phyloP scores from a whole-genome alignment of 1,284 basidiomycete species.

The Trametes hirsuta region DNA sequence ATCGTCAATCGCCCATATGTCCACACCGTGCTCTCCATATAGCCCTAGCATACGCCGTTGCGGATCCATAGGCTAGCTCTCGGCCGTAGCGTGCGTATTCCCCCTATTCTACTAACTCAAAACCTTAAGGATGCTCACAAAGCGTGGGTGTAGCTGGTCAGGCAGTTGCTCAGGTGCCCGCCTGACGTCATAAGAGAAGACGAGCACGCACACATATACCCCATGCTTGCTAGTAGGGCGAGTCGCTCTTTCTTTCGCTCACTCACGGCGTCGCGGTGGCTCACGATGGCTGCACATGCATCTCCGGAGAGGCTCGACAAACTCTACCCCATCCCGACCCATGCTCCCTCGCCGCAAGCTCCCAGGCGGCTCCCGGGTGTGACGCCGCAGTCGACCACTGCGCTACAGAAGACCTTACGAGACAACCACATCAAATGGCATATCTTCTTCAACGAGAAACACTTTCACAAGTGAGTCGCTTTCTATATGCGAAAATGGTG shows the following conservation, averaged over 20 bases:
- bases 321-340: slow-evolving; percentile 24
- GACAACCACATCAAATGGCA: slow-evolving; percentile 63
- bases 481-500: neutral
- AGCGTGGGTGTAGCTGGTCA: neutral
- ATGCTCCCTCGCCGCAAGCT: slow-evolving; percentile 9
- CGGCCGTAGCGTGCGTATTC: neutral
- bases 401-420: slow-evolving; percentile 50
- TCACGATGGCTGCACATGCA: neutral
- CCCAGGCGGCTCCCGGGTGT: slow-evolving; percentile 49
- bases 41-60: no score
- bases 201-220: neutral
- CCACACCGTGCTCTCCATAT: no score
- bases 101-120: neutral
- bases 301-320: slow-evolving; percentile 16
- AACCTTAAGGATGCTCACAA: neutral
- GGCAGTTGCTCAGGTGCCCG: neutral
- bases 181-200: neutral
- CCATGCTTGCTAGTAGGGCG: neutral
- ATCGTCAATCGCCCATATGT: neutral
- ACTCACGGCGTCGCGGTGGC: neutral
- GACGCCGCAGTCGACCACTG: slow-evolving; percentile 46
- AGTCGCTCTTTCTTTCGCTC: neutral
- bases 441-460: slow-evolving; percentile 61
- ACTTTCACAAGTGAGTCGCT: slow-evolving; percentile 56
- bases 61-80: no score